Evolutionary conservation across 2,329 filamentous ascomycete species (phyloP).

Genomic region (Knufia fluminis): DNA sequence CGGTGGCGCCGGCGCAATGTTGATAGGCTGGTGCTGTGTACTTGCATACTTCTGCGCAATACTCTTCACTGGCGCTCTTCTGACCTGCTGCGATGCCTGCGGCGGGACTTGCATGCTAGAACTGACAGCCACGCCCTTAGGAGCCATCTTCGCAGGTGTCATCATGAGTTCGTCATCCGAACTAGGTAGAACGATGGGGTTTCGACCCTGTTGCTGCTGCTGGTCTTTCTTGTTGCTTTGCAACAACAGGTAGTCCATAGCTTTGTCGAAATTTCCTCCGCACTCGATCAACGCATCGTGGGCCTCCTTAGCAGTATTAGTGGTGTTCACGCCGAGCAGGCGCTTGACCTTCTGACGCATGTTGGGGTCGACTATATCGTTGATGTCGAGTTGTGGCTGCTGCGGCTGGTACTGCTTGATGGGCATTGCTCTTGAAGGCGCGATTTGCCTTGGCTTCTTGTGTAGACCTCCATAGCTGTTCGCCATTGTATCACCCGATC

Average conservation of each 20-base stretch:
- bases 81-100: slow-evolving; percentile 33
- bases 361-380: slow-evolving; percentile 44
- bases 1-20: slow-evolving; percentile 11
- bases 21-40: slow-evolving; percentile 32
- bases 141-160: slow-evolving; percentile 20
- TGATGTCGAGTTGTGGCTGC: slow-evolving; percentile 34
- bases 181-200: slow-evolving; percentile 25
- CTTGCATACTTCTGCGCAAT: slow-evolving; percentile 53
- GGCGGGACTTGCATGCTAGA: slow-evolving; percentile 15
- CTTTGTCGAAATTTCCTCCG: slow-evolving; percentile 47
- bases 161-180: slow-evolving; percentile 37
- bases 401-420: slow-evolving; percentile 22
- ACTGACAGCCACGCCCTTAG: slow-evolving; percentile 10
- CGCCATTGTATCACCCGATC: slow-evolving; percentile 37
- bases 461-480: slow-evolving; percentile 29
- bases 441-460: slow-evolving; percentile 35
- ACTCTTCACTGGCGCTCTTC: slow-evolving; percentile 45
- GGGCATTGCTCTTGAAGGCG: slow-evolving; percentile 39
- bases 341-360: slow-evolving; percentile 44
- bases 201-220: background rate
- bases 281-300: slow-evolving; percentile 42
- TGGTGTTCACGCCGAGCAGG: slow-evolving; percentile 42
- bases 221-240: slow-evolving; percentile 28
- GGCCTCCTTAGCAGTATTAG: slow-evolving; percentile 38
- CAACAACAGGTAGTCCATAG: slow-evolving; percentile 40